Conservation (phyloP, 164 flowering plant species). For the Vitis riparia region DNA sequence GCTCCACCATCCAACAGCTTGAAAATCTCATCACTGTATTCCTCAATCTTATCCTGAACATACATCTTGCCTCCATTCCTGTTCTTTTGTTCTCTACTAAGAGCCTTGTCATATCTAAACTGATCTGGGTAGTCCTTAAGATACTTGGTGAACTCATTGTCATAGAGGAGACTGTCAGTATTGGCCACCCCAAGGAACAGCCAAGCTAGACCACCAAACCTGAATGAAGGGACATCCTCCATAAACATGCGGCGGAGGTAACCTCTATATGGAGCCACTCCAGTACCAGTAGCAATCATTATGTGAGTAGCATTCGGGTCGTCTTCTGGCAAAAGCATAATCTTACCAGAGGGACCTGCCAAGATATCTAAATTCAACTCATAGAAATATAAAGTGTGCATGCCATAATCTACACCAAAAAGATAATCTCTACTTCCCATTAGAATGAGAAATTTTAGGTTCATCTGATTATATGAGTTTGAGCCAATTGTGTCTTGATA, state of each 20-base stretch:
- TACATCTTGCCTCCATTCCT: slow-evolving; percentile 96
- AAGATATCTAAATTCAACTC: background rate
- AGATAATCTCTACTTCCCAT: too few relatives aligned
- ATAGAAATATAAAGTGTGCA: background rate
- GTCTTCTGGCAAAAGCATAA: slow-evolving; percentile 91
- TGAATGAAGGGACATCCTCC: slow-evolving; percentile 78
- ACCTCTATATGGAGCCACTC: slow-evolving; percentile 92
- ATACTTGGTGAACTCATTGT: slow-evolving; percentile 81
- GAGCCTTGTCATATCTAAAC: slow-evolving; percentile 77
- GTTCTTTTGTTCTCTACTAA: slow-evolving; percentile 93
- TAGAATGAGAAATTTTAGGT: too few relatives aligned
- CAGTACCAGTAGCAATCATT: slow-evolving; percentile 98
- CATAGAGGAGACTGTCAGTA: slow-evolving; percentile 88
- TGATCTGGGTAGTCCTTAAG: slow-evolving; percentile 75
- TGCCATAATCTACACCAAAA: too few relatives aligned
- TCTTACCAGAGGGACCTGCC: slow-evolving; percentile 94
- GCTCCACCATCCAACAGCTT: slow-evolving; percentile 89
- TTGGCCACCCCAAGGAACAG: slow-evolving; percentile 98
- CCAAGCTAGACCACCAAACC: slow-evolving; percentile 94
- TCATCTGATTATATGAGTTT: too few relatives aligned
- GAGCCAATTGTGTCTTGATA: too few relatives aligned
- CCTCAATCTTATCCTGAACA: slow-evolving; percentile 97
- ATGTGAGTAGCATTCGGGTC: slow-evolving; percentile 93
- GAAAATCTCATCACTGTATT: slow-evolving; percentile 92
- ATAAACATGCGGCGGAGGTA: slow-evolving; percentile 99